Evolutionary conservation across 495 filamentous ascomycete species (phyloP), one percentile per base, ranked within the genome.

Genomic region (Neurospora pannonica): DNA sequence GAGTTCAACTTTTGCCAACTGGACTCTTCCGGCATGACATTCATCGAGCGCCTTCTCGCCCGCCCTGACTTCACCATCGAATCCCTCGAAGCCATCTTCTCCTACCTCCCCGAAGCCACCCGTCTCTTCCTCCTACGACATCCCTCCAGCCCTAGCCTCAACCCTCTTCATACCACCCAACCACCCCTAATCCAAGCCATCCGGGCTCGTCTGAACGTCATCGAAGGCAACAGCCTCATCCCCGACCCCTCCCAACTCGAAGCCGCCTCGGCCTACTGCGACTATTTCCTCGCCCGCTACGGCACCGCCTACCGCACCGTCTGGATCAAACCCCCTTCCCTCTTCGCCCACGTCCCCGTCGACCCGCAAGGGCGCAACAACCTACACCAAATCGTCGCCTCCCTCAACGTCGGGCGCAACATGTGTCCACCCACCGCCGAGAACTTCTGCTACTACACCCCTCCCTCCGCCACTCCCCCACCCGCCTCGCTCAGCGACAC

Each of bases 231-330:
- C 54, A 62, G 54, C 54, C 54, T 62, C 54, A 62, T 62, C 24
- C 54, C 54, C 54, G 54, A 62, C 54, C 54, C 54, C 11, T 62
- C 54, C 54, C 54, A 62, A 62, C 24, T 17, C 36, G 38, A 62
- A 40, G 74, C 54, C 10, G n/a, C 39, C 19, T n/a, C 67, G 17
- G 34, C 38, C 5, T 76, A 76, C 70, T 38, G 34, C 17, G 15
- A 21, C n/a, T 76, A 76, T 43, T 74, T 76, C 21, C 5, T 24
- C 7, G 19, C 71, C 24, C 74, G 74, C 42, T 75, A 75, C 40
- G 62, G 54, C 10, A 75, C 73, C 21, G 54, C 54, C 54, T 62
- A 62, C 46, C 48, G 15, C n/a, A 31, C 42, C 4, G 46, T 69
- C 5, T 73, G 48, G 71, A 38, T 73, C 54, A 38, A 69, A 36